phyloP scores from a whole-genome alignment of 768 basidiomycete genomes.

The Pisolithus marmoratus region DNA sequence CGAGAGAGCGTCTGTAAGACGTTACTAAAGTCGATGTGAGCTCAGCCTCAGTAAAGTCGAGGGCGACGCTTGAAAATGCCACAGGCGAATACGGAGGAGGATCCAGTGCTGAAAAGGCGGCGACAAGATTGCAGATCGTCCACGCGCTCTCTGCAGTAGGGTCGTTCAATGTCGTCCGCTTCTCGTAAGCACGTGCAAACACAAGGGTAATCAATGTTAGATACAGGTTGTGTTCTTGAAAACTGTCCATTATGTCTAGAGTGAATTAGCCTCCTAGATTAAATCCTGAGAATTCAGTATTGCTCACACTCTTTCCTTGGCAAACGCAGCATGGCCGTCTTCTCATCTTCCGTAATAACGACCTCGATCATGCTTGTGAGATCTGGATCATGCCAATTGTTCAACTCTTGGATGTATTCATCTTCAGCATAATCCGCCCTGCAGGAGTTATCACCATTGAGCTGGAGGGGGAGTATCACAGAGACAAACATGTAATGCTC shows the following conservation, averaged over 20 bases:
- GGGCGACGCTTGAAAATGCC: conserved; percentile 7
- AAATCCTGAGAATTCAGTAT: not conserved
- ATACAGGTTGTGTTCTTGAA: conserved; percentile 59
- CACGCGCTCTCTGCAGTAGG: conserved; percentile 87
- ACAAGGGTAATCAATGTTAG: conserved; percentile 65
- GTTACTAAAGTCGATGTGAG: conserved; percentile 47
- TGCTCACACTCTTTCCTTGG: conserved; percentile 49
- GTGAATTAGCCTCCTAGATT: not conserved
- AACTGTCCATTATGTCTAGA: conserved; percentile 54
- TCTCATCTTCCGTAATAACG: conserved; percentile 69
- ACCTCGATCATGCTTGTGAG: conserved; percentile 30
- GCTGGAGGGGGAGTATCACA: conserved; percentile 12
- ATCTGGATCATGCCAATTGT: conserved; percentile 61
- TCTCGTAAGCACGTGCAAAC: conserved; percentile 79
- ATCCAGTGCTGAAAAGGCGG: conserved; percentile 81
- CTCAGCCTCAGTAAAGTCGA: conserved; percentile 37
- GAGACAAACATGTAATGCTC: conserved; percentile 72
- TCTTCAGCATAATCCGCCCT: conserved; percentile 83
- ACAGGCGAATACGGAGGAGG: conserved; percentile 45
- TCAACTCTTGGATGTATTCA: conserved; percentile 65
- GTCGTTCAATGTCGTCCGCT: conserved; percentile 69
- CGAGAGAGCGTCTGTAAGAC: conserved; percentile 69
- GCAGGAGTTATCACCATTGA: conserved; percentile 5
- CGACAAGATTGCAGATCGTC: conserved; percentile 69
- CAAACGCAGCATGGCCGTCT: conserved; percentile 52